Evolutionary conservation across 768 basidiomycete species (phyloP), one percentile per base, ranked within the genome.

Genomic region (Rhizopogon roseolus): DNA sequence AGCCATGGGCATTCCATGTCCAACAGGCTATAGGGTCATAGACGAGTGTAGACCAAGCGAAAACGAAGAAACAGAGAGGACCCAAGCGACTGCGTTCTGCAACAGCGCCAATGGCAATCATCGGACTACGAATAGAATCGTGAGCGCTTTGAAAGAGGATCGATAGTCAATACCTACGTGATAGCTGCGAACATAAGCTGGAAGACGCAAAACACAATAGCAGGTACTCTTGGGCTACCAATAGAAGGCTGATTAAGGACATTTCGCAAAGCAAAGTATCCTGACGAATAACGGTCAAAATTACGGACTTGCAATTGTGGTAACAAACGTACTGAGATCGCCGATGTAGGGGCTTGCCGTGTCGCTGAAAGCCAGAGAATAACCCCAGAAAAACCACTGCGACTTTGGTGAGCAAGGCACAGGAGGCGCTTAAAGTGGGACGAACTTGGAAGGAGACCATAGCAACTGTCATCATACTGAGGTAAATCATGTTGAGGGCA

Each of bases 381-480:
- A 98, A 2, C 95, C 95, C 95, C 95, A 97, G 78, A 96, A 94
- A 76, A 93, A 94, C 93, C 93, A 95, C 87, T 93, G 57, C 14
- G 55, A 56, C 32, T 7, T 38, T 5, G 34, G 22, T 63, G 17
- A 60, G 60, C 8, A 48, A 39, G 34, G 2, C 10, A n/a, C 41
- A 29, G 6, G 7, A 19, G 29, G 41, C 43, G 28, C 43, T 25
- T 28, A 2, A 19, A 9, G 34, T 7, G 1, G 9, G 8, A 6
- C 81, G 54, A 56, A 90, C 91, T 77, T 93, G 88, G 74, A 93
- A 93, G 4, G 86, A 86, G 32, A 93, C 89, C 60, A 89, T 80
- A 0, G 85, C 93, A 11, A 93, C 63, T 0, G 82, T 80, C 60
- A 87, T 79, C 79, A 93, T 84, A 52, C 82, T 83, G 16, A 88